Conservation (phyloP, 495 filamentous ascomycete genomes). For the Haplographium delicatum region DNA sequence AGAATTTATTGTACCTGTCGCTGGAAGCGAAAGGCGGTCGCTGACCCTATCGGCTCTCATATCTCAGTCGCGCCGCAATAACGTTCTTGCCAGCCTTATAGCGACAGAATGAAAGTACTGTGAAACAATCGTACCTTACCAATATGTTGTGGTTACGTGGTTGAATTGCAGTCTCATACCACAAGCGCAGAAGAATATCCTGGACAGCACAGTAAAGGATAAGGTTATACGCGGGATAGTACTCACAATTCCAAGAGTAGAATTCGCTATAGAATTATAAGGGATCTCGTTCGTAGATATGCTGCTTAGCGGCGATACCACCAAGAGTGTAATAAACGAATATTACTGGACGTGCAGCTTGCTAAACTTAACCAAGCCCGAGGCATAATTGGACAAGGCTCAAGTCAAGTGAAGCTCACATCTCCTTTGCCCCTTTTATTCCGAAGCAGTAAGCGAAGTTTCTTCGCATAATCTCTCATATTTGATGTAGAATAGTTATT, state of each 20-base stretch:
- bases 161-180: too few species aligned
- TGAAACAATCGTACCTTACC: too few species aligned
- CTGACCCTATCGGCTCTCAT: too few species aligned
- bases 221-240: not conserved
- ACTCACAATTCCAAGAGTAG: not conserved
- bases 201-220: not conserved
- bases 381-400: not conserved
- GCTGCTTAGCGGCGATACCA: not conserved
- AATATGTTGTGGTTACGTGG: too few species aligned
- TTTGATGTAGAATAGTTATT: constrained; percentile 30
- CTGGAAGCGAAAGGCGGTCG: too few species aligned
- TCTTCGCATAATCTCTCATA: not conserved
- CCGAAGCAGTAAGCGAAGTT: not conserved
- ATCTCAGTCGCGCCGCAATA: too few species aligned
- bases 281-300: not conserved
- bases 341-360: not conserved
- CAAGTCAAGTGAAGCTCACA: not conserved
- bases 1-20: too few species aligned
- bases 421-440: not conserved
- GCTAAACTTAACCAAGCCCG: not conserved
- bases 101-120: too few species aligned
- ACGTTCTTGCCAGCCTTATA: too few species aligned
- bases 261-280: not conserved
- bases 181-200: too few species aligned
- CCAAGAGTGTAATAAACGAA: not conserved